These are phyloP conservation scores for Huiozyma sinensis DNA, from an alignment of 805 yeast genomes.

Conservation along the genomic window DNA sequence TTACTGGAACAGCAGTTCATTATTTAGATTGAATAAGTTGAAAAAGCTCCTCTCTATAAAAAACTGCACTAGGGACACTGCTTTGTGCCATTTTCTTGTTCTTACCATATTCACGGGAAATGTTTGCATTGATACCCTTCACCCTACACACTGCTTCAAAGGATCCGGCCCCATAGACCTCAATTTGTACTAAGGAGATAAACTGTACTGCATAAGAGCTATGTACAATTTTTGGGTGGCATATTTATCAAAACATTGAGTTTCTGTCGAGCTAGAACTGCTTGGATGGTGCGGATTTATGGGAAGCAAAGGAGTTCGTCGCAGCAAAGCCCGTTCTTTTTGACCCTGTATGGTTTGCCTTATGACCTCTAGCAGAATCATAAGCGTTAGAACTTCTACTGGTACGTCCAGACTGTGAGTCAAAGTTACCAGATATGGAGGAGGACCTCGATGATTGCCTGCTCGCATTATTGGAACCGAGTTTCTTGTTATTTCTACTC, in stretches of 20 bases:
- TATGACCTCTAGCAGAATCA: no score
- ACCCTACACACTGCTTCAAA: constrained; percentile 8
- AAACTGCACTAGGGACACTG: constrained; percentile 8
- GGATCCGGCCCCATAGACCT: neutral
- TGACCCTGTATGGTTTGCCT: no score
- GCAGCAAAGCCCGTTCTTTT: no score
- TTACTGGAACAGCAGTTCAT: no score
- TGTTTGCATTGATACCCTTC: constrained; percentile 2
- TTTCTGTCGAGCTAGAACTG: neutral
- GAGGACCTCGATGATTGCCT: no score
- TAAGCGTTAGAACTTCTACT: no score
- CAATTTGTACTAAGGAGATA: constrained; percentile 4
- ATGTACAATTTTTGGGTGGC: constrained; percentile 5
- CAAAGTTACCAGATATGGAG: no score
- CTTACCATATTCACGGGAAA: constrained; percentile 10
- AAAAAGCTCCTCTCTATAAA: constrained; percentile 1
- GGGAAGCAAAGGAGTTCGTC: no score
- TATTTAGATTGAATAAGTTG: neutral
- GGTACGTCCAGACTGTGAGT: no score
- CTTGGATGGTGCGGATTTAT: neutral
- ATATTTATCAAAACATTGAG: constrained; percentile 1
- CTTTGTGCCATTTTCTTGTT: constrained; percentile 11
- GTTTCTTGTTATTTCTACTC: no score
- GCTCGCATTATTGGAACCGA: no score
- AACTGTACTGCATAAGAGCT: constrained; percentile 2